Percentiles rank a stretch among this genome's conserved stretches.
phyloP scores from a whole-genome alignment of 192 early-diverging fungal genomes.

The Spizellomyces punctatus region DNA sequence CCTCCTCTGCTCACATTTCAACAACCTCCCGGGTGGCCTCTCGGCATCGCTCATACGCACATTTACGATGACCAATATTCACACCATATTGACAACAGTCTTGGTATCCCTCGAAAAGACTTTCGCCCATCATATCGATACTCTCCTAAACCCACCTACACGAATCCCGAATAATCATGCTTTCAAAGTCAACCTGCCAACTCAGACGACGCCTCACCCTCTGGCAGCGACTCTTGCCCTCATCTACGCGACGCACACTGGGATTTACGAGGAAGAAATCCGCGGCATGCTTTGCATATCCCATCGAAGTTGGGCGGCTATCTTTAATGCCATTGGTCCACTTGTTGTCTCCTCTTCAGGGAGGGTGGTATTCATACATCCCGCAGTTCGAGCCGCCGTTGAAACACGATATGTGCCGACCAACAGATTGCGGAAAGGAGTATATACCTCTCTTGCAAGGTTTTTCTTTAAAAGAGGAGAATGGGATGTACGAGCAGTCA shows the following conservation, averaged over 20 bases:
- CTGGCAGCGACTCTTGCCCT: not conserved
- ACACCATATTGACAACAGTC: too few species aligned
- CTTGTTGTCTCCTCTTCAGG: not conserved
- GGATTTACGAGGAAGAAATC: not conserved
- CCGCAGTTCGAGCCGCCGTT: not conserved
- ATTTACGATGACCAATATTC: too few species aligned
- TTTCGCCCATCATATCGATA: not conserved
- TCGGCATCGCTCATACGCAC: too few species aligned
- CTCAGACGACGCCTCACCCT: not conserved
- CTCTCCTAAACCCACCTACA: not conserved
- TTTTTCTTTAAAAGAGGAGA: not conserved
- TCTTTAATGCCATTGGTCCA: not conserved
- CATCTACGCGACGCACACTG: not conserved
- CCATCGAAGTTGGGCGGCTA: conserved; percentile 1
- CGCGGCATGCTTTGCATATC: not conserved
- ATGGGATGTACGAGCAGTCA: not conserved
- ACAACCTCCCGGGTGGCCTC: too few species aligned
- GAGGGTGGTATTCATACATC: not conserved
- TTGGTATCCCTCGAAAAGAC: too few species aligned
- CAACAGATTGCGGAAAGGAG: not conserved
- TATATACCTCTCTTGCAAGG: not conserved
- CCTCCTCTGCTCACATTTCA: too few species aligned
- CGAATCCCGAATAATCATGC: not conserved
- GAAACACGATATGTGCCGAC: conserved; percentile 1
- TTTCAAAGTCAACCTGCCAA: not conserved